These are phyloP conservation scores for Fusarium lyarnte DNA, from an alignment of 2,329 filamentous ascomycete genomes.

Conservation along the genomic window DNA sequence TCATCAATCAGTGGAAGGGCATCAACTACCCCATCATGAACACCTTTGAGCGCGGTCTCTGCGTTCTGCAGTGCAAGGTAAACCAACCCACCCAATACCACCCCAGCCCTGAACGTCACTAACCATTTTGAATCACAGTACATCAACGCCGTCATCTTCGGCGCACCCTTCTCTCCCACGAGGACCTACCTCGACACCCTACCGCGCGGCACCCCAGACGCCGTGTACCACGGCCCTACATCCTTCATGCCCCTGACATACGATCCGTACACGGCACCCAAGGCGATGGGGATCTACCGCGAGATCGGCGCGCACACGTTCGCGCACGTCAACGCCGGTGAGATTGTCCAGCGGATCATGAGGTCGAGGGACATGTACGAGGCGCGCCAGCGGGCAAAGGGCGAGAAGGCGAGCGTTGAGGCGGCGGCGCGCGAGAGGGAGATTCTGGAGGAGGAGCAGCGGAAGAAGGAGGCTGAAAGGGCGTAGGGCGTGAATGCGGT, in stretches of 20 bases:
- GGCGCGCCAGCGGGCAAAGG: constrained; percentile 89
- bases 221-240: constrained; percentile 96
- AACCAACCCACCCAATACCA: background rate
- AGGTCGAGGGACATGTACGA: constrained; percentile 88
- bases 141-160: constrained; percentile 87
- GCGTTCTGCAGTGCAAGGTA: constrained; percentile 93
- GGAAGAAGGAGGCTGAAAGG: constrained; percentile 56
- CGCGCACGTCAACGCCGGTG: constrained; percentile 86
- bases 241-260: constrained; percentile 85
- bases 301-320: constrained; percentile 83
- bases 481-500: constrained; percentile 37
- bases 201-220: constrained; percentile 77
- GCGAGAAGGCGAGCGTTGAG: constrained; percentile 84
- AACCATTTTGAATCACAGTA: constrained; percentile 64
- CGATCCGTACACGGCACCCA: constrained; percentile 83
- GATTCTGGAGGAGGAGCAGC: constrained; percentile 68
- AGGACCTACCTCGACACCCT: constrained; percentile 78
- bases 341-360: constrained; percentile 92
- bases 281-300: constrained; percentile 83
- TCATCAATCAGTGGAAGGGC: constrained; percentile 96
- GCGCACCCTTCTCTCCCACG: constrained; percentile 88
- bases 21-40: constrained; percentile 99
- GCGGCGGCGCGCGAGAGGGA: constrained; percentile 70
- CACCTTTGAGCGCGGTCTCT: constrained; percentile 94
- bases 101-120: background rate